Evolutionary conservation across 1,284 basidiomycete species (phyloP), one percentile per base, ranked within the genome.

Genomic region (Irpex lacteus): DNA sequence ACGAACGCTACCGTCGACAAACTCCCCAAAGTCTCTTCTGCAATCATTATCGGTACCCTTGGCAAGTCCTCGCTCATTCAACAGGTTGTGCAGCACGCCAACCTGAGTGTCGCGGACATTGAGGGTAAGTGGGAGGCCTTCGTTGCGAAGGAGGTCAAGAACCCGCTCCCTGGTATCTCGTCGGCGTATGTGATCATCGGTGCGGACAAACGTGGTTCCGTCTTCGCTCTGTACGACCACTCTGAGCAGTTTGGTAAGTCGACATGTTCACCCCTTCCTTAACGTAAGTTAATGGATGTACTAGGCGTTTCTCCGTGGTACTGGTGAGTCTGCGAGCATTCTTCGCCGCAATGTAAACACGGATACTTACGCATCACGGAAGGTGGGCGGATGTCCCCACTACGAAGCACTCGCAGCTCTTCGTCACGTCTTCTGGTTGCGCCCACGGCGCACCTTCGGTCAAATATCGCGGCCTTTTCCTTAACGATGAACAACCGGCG

Each of bases 381-480:
- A 86, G 85, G 84, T 88, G 87, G 87, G 86, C 88, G 18, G 89
- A 91, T 72, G 87, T 89, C 9, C 87, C 87, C 5, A 78, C 81
- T 1, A 83, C 80, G 7, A 78, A 77, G 47, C 82, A 87, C 52
- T 67, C 79, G 1, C 73, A 82, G 36, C 67, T 90, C 37, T 85
- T 81, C 65, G 81, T 88, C 53, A 70, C 78, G 1, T 72, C 81
- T 8, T 70, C 73, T n/a, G 81, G 83, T 2, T 88, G 88, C 72
- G 78, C 83, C 6, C 89, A 91, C 72, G 89, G 87, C 34, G 74
- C 81, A 5, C 89, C 90, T 0, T 86, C 85, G 1, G 87, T 92
- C 63, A 87, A 91, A 71, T 91, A 89, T 68, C 83, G 89, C 47
- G 89, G 83, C 38, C 85, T 88, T 60, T 89, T 88, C 73, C 70